A percentile compares a stretch with the other conserved stretches of the same genome.
These are phyloP conservation scores for Pyrenochaeta sp. DNA, from an alignment of 2,329 filamentous ascomycete genomes.

Conservation along the genomic window DNA sequence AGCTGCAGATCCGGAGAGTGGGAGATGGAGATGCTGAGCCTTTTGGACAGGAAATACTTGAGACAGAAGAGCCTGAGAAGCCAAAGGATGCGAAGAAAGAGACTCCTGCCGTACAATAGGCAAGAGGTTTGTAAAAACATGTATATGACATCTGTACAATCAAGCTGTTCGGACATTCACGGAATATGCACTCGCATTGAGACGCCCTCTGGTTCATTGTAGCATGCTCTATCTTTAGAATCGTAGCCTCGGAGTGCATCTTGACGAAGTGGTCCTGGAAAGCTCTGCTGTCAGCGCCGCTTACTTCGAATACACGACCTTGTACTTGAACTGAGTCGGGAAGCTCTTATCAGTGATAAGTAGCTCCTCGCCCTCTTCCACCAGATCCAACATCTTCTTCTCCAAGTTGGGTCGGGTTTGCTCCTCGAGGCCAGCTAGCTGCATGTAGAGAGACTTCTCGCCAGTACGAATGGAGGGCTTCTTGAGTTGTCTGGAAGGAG, in stretches of 20 bases:
- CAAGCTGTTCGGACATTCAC: too few relatives aligned
- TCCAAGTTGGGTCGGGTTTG: conserved; percentile 82
- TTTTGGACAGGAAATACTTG: conserved; percentile 24
- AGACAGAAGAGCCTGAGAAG: conserved; percentile 2
- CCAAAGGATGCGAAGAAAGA: conserved; percentile 7
- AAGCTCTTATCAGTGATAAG: conserved; percentile 94
- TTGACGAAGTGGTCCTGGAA: too few relatives aligned
- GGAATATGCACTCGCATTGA: too few relatives aligned
- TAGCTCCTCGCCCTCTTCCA: conserved; percentile 84
- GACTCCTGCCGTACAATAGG: conserved; percentile 8
- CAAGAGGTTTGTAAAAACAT: conserved; percentile 7
- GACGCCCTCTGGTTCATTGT: neutral
- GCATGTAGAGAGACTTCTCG: conserved; percentile 88
- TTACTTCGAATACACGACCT: conserved; percentile 57
- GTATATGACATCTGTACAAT: conserved; percentile 13
- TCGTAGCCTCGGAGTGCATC: neutral
- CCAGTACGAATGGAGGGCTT: conserved; percentile 85
- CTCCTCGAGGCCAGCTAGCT: conserved; percentile 82
- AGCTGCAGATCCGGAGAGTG: conserved; percentile 33
- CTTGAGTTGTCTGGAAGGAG: conserved; percentile 73
- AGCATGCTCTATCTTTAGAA: neutral
- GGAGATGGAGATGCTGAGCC: conserved; percentile 26
- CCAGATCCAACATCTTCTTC: conserved; percentile 78
- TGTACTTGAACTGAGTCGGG: conserved; percentile 72
- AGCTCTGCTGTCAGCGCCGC: neutral